Evolutionary conservation across 2,329 filamentous ascomycete genomes (phyloP).

Genomic region (Fusarium piperis): DNA sequence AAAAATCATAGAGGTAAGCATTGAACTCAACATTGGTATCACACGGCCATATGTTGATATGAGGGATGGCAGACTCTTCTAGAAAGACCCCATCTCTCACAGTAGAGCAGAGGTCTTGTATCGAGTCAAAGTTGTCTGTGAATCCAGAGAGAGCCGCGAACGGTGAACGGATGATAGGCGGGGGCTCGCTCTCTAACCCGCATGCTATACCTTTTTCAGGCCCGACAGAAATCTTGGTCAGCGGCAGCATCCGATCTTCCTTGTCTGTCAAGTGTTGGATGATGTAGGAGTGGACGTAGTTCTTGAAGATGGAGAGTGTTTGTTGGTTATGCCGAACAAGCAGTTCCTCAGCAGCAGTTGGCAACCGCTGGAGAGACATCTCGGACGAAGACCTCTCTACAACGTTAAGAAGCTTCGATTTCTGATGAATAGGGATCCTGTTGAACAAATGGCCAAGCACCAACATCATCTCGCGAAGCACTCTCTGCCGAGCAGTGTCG

Average conservation of each 20-base stretch:
- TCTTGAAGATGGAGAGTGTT: slow-evolving; percentile 72
- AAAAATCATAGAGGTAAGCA: slow-evolving; percentile 80
- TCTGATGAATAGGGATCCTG: slow-evolving; percentile 60
- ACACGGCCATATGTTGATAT: slow-evolving; percentile 69
- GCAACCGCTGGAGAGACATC: slow-evolving; percentile 72
- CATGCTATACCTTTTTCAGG: slow-evolving; percentile 26
- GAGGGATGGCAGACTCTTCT: slow-evolving; percentile 77
- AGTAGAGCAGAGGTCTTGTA: slow-evolving; percentile 74
- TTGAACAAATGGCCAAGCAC: slow-evolving; percentile 78
- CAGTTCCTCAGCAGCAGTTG: slow-evolving; percentile 63
- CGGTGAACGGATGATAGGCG: slow-evolving; percentile 66
- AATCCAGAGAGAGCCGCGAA: slow-evolving; percentile 79
- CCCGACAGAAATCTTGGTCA: slow-evolving; percentile 62
- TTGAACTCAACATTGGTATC: slow-evolving; percentile 64
- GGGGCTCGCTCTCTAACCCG: slow-evolving; percentile 22
- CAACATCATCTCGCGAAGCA: slow-evolving; percentile 70
- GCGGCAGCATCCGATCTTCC: slow-evolving; percentile 66
- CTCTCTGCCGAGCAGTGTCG: slow-evolving; percentile 56
- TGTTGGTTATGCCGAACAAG: slow-evolving; percentile 71
- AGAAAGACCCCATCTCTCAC: slow-evolving; percentile 76
- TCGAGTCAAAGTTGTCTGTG: slow-evolving; percentile 69
- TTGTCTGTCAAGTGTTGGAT: slow-evolving; percentile 65
- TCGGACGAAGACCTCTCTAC: slow-evolving; percentile 69
- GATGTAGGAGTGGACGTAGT: slow-evolving; percentile 76
- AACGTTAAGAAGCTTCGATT: slow-evolving; percentile 56